Evolutionary conservation across 1,139 yeast species (phyloP).

Genomic region (Protomyces inouyei): DNA sequence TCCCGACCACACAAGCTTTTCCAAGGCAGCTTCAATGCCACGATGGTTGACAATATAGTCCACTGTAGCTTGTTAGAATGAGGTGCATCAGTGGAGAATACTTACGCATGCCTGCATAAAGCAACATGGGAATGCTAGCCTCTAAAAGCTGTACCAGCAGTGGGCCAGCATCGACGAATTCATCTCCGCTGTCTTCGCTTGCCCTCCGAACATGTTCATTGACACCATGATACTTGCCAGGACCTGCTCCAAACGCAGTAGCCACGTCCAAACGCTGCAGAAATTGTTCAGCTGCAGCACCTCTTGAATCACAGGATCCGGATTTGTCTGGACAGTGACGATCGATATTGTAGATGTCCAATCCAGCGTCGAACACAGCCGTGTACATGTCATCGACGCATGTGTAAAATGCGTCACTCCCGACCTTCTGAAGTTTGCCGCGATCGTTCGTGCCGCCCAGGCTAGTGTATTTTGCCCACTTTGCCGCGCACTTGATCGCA

Average conservation of each 20-base stretch:
- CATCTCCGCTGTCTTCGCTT: not conserved
- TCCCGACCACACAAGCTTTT: slow-evolving; percentile 55
- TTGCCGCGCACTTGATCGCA: slow-evolving; percentile 62
- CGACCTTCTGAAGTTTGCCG: slow-evolving; percentile 63
- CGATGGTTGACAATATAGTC: slow-evolving; percentile 89
- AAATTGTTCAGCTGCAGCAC: too few relatives aligned
- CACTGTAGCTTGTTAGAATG: slow-evolving; percentile 47
- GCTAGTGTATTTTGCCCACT: slow-evolving; percentile 50
- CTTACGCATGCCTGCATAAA: slow-evolving; percentile 59
- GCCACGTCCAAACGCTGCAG: too few relatives aligned
- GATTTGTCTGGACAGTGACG: slow-evolving; percentile 74
- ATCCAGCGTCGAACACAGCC: slow-evolving; percentile 84
- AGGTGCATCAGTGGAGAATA: too few relatives aligned
- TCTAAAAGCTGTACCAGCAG: slow-evolving; percentile 37
- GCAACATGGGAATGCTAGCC: slow-evolving; percentile 60
- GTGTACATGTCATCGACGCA: slow-evolving; percentile 72
- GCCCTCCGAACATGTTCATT: slow-evolving; percentile 49
- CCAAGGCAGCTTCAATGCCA: slow-evolving; percentile 76
- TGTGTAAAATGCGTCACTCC: slow-evolving; percentile 91
- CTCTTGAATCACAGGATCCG: slow-evolving; percentile 46
- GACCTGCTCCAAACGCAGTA: too few relatives aligned
- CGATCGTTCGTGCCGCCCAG: slow-evolving; percentile 72
- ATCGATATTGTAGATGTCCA: slow-evolving; percentile 85
- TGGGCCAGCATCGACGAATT: not conserved
- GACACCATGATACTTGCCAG: slow-evolving; percentile 39